Base-by-base conservation (phyloP, 768 basidiomycete genomes). In the Termitomyces titanicus region DNA sequence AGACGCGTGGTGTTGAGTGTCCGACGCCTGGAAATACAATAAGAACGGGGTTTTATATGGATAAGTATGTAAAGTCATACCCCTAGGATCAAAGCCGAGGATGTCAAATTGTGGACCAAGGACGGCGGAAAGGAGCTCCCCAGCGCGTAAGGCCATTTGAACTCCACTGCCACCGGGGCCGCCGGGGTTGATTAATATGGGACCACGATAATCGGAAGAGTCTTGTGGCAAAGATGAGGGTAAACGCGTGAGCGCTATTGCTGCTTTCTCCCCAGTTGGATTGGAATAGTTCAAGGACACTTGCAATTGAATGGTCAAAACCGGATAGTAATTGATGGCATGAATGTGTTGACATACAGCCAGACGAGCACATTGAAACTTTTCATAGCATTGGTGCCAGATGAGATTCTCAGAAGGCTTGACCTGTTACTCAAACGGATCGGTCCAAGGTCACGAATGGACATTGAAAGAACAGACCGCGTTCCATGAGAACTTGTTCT, bases 131-230 rank as follows among this genome's bases (percentile, higher is more conserved):
- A 79, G 48, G 1, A 50, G 31, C 10, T 61, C 54, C 1, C 71
- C 77, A 0, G 37, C 2, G 4, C 15, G n/a, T 5, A 61, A 25
- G 22, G 74, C 57, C 0, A 70, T 22, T 4, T 65, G 62, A 6
- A 79, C 71, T 3, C 79, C 78, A 54, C 75, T 74, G 2, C 72
- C 74, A 8, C 79, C 79, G 1, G 78, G 79, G 0, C 79, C 78
- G n/a, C 79, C 76, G 1, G 77, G 78, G 50, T 79, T 79, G 59
- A 77, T 67, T 3, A 79, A 61, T 12, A 79, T 65, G 1, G 77
- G 78, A 0, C 79, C 79, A 24, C 71, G 72, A 55, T 79, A 79
- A 6, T 66, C 58, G 3, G 63, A 55, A 0, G 69, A 68, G 15
- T 43, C 54, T 1, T 49, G 39, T 1, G 66, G 58, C 0, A 75